These are phyloP conservation scores for Pseudogymnoascus sp. DNA, from an alignment of 2,329 filamentous ascomycete species.

Conservation along the genomic window DNA sequence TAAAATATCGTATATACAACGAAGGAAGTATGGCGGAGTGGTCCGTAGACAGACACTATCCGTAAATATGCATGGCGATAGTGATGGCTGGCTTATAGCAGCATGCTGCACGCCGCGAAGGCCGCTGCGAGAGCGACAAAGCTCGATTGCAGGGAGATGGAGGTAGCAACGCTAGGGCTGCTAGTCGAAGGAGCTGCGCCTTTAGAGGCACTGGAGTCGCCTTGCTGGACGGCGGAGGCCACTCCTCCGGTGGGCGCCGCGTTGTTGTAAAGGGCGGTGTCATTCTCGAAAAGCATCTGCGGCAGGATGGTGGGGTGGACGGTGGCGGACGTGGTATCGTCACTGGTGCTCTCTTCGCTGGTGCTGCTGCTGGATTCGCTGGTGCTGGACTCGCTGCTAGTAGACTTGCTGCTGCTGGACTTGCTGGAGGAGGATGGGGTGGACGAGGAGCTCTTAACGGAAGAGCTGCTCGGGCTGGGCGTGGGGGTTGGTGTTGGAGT, in stretches of 20 bases:
- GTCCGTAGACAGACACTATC: background rate
- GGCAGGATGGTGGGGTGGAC: background rate
- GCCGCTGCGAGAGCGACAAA: background rate
- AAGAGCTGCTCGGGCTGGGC: background rate
- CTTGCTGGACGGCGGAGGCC: background rate
- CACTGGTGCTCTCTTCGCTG: background rate
- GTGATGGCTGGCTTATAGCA: background rate
- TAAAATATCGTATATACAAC: background rate
- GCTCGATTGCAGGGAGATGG: background rate
- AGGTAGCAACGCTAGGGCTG: background rate
- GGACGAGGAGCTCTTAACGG: background rate
- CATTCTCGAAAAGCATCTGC: background rate
- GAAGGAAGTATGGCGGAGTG: background rate
- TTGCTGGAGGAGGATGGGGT: background rate
- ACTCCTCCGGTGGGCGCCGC: background rate
- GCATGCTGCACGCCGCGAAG: background rate
- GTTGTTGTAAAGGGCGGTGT: background rate
- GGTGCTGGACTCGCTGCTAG: background rate
- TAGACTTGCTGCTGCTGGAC: background rate
- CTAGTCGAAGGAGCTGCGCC: background rate
- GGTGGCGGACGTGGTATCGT: background rate
- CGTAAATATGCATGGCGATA: background rate
- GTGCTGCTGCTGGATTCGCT: background rate
- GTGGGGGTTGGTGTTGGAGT: conserved; percentile 17
- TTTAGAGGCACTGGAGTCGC: background rate